Evolutionary conservation across 1,284 basidiomycete species (phyloP), one percentile per base, ranked within the genome.

Genomic region (Austroboletus olivaceoglutinosus): DNA sequence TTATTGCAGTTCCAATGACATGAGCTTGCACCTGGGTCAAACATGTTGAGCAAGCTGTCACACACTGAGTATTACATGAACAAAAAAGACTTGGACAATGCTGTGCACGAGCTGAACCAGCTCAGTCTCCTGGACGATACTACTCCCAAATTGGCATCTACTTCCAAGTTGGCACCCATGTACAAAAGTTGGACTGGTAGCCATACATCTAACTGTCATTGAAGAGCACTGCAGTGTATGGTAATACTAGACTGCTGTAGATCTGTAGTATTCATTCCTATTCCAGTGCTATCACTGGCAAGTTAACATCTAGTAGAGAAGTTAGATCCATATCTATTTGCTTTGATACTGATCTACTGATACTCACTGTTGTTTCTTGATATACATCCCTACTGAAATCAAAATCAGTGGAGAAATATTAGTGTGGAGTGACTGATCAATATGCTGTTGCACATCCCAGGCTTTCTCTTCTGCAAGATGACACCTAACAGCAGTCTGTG

Each of bases 31-130:
- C 74, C 83, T 39, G 94, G 94, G 13, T 73, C 83, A 45, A 96
- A 98, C 68, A 89, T 95, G 25, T 75, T 93, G 50, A 91, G 89
- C 62, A 85, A 93, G 43, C 70, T 99, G 37, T 86, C 94, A 4
- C 76, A 96, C 48, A 93, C 93, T n/a, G 92, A 97, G 72, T 86
- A 89, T 71, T 83, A 90, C 65, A 72, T 99, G 63, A 88, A 89
- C 55, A 89, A 94, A 73, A 94, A 96, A 77, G 91, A 98, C 66
- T 74, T 99, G 58, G 95, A 98, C 62, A 83, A 81, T 55, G 96
- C 97, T 13, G 76, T 94, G 31, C 77, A 96, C 50, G 94, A 98
- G 73, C 75, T 98, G 40, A 99, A 99, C 71, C 87, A 91, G 70
- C 74, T 99, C 53, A 81, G n/a, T n/a, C n/a, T n/a, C n/a, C n/a